Percentiles rank a stretch among this genome's conserved stretches.
Evolutionary conservation across 75 land plant genomes (phyloP).

Genomic region (Azolla pinnata): DNA sequence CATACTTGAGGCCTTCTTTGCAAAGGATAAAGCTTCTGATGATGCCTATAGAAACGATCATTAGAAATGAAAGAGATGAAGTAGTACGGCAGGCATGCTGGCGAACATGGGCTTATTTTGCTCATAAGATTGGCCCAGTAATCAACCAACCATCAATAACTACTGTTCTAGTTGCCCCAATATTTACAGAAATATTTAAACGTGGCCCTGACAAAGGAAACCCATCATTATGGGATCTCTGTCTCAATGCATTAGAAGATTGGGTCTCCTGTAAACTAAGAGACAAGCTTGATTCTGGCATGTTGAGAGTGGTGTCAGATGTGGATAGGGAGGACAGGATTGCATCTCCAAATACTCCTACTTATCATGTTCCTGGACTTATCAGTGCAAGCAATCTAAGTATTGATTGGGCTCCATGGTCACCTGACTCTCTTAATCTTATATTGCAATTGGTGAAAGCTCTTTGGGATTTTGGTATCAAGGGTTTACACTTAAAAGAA

Average conservation of each 20-base stretch:
- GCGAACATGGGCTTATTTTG: slow-evolving; percentile 46
- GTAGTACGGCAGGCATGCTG: slow-evolving; percentile 36
- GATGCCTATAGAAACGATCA: slow-evolving; percentile 43
- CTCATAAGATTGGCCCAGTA: slow-evolving; percentile 35
- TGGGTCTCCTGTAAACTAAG: slow-evolving; percentile 18
- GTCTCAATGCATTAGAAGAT: slow-evolving; percentile 40
- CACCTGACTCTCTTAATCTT: not conserved
- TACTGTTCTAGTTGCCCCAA: slow-evolving; percentile 31
- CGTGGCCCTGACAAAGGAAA: slow-evolving; percentile 25
- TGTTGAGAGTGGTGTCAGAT: not conserved
- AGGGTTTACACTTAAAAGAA: not conserved
- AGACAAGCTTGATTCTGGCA: slow-evolving; percentile 3
- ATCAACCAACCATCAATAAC: slow-evolving; percentile 27
- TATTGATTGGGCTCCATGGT: not conserved
- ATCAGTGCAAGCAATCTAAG: not conserved
- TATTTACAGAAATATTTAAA: slow-evolving; percentile 33
- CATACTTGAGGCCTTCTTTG: slow-evolving; percentile 6
- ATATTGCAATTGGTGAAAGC: not conserved
- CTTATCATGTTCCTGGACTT: not conserved
- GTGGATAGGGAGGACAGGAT: not conserved
- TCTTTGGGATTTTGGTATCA: not conserved
- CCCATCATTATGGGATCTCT: slow-evolving; percentile 34
- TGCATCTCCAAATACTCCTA: not conserved
- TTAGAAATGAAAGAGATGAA: slow-evolving; percentile 37
- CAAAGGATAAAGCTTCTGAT: slow-evolving; percentile 49